Evolutionary conservation across 192 early-diverging fungal species (phyloP).

Genomic region (Coemansia sp.): DNA sequence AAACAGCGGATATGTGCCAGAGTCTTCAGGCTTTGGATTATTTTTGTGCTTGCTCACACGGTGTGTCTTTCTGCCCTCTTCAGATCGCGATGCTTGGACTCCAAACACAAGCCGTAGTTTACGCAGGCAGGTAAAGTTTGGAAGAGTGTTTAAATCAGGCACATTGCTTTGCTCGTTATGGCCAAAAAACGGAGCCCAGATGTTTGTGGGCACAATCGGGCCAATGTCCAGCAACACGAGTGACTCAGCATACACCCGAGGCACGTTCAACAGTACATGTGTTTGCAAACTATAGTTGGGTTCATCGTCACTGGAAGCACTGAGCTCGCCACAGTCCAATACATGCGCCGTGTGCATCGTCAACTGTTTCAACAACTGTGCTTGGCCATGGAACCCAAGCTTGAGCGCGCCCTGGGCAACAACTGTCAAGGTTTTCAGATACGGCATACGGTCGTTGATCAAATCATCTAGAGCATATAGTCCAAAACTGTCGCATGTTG

Average conservation of each 20-base stretch:
- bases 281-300: background rate
- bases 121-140: conserved; percentile 21
- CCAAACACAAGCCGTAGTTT: conserved; percentile 25
- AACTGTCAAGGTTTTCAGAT: conserved; percentile 16
- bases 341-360: conserved; percentile 6
- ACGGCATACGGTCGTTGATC: conserved; percentile 14
- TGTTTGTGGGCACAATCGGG: conserved; percentile 22
- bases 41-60: background rate
- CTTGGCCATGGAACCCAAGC: conserved; percentile 11
- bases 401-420: conserved; percentile 8
- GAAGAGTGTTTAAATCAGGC: background rate
- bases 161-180: background rate
- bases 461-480: conserved; percentile 43
- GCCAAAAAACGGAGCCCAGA: conserved; percentile 34
- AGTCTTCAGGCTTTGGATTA: conserved; percentile 9
- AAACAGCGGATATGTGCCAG: conserved; percentile 19
- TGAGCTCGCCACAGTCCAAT: background rate
- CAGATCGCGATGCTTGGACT: background rate
- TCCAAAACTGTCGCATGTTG: conserved; percentile 41
- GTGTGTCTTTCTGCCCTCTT: background rate
- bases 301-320: background rate
- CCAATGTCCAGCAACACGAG: conserved; percentile 37
- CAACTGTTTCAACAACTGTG: conserved; percentile 13
- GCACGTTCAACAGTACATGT: conserved; percentile 8
- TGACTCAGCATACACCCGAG: conserved; percentile 8